Percentiles rank a stretch among this genome's conserved stretches.
Evolutionary conservation across 2,329 filamentous ascomycete genomes (phyloP).

Genomic region (Drechslerella coelobrocha): DNA sequence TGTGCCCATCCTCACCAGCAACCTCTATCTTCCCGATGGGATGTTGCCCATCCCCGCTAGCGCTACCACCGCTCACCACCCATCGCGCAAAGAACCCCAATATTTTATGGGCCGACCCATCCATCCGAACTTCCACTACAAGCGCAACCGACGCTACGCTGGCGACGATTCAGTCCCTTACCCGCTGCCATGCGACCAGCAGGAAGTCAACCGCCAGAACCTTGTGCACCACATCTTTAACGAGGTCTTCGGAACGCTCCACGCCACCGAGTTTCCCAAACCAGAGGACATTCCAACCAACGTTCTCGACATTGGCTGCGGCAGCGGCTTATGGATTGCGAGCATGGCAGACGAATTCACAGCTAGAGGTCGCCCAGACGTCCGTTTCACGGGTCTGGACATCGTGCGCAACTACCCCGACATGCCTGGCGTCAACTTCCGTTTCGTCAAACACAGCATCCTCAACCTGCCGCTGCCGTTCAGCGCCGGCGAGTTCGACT

Average conservation of each 20-base stretch:
- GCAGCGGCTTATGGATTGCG: conserved; percentile 86
- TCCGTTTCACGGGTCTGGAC: conserved; percentile 55
- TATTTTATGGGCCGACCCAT: conserved; percentile 49
- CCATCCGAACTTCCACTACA: conserved; percentile 48
- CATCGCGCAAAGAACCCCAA: conserved; percentile 17
- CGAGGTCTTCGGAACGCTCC: conserved; percentile 75
- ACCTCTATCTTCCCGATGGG: conserved; percentile 22
- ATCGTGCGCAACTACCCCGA: conserved; percentile 54
- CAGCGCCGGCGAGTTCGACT: conserved; percentile 78
- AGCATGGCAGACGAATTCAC: conserved; percentile 57
- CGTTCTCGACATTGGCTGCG: conserved; percentile 86
- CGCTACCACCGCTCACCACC: conserved; percentile 1
- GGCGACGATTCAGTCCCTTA: conserved; percentile 75
- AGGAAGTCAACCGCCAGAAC: conserved; percentile 85
- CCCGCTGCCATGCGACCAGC: conserved; percentile 84
- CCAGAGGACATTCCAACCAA: conserved; percentile 68
- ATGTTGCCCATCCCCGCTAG: conserved; percentile 16
- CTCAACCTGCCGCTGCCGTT: conserved; percentile 79
- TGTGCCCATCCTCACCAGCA: conserved; percentile 34
- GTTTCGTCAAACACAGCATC: conserved; percentile 85
- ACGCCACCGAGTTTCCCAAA: conserved; percentile 51
- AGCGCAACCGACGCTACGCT: conserved; percentile 70
- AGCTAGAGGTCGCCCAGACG: conserved; percentile 49
- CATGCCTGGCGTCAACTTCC: conserved; percentile 60
- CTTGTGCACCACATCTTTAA: conserved; percentile 81